Base-by-base conservation (phyloP, 1,139 yeast genomes). In the Candida sp. region DNA sequence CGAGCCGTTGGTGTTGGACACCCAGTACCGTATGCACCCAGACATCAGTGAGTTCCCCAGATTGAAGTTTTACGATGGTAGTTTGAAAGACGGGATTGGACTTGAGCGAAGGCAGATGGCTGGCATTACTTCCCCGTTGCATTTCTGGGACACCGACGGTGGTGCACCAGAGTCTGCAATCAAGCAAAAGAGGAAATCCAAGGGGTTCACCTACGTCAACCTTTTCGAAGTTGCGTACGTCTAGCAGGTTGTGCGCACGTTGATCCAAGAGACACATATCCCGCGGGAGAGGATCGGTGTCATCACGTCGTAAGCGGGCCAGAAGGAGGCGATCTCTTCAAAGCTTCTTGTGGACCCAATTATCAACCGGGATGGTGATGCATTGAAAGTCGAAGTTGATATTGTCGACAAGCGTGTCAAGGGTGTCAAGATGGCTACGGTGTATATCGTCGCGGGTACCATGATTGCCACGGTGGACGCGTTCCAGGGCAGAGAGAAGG, bases 11-110 rank as follows among this genome's bases (percentile, higher is more conserved):
- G 84, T 86, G 90, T 76, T 86, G 63, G 85, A 86, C 59, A 82
- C 85, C 0, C 91, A 86, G 62, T 86, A 86, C 62, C 80, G 91
- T 69, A 85, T 85, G 90, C 89, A 85, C 61, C 90, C 90, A 9
- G 67, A 63, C 46, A 83, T 83, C 44, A 68, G 87, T 72, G 83
- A 83, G 58, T 86, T 85, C 64, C 86, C 91, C 6, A 73, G 87
- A 55, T 68, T 65, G 46, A 71, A 70, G 50, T 85, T 86, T 54
- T 86, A 86, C 61, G 71, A 74, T 27, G 81, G 81, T 9, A 63
- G 71, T 56, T 70, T 86, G 58, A 72, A 74, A 46, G 86, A 86
- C 66, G 91, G 91, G 60, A 78, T 86, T 22, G 75, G 80, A 3
- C 80, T 67, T 0, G 76, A 69, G 28, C 77, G 81, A 48, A 75